Evolutionary conservation across 1,284 basidiomycete genomes (phyloP).

Genomic region (Leccinum pseudoinsigne): DNA sequence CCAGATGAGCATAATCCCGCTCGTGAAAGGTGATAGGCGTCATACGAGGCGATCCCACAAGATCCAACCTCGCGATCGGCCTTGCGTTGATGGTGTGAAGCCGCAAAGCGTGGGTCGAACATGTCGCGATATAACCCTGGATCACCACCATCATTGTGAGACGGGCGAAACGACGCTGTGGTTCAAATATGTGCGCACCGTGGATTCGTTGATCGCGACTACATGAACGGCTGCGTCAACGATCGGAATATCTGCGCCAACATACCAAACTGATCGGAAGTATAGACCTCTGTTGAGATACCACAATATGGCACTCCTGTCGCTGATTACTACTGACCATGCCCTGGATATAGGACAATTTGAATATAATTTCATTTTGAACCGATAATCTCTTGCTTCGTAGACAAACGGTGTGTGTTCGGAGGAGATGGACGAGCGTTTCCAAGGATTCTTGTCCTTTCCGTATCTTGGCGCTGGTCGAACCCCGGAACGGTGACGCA

Average conservation of each 20-base stretch:
- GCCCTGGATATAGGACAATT: conserved; percentile 71
- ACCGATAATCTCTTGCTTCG: too few relatives aligned
- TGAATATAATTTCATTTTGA: too few relatives aligned
- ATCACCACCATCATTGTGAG: conserved; percentile 6
- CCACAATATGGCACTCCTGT: conserved; percentile 87
- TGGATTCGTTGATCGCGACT: conserved; percentile 83
- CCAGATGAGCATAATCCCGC: conserved; percentile 71
- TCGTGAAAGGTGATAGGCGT: conserved; percentile 79
- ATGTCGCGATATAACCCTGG: conserved; percentile 84
- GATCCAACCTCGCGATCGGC: conserved; percentile 65
- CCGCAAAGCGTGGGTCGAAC: conserved; percentile 64
- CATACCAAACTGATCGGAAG: conserved; percentile 74
- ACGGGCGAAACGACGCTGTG: neutral
- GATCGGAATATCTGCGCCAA: conserved; percentile 34
- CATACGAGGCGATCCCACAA: conserved; percentile 50
- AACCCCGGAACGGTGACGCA: conserved; percentile 25
- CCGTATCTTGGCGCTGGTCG: conserved; percentile 18
- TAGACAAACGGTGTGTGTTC: conserved; percentile 54
- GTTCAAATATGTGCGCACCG: conserved; percentile 42
- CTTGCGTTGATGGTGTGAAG: conserved; percentile 84
- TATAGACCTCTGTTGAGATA: conserved; percentile 85
- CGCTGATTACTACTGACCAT: conserved; percentile 87
- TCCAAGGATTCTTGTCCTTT: conserved; percentile 31
- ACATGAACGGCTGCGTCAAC: conserved; percentile 57
- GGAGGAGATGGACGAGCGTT: conserved; percentile 70